Evolutionary conservation across 148 eudicot species (phyloP), one percentile per base, ranked within the genome.

Genomic region (Polygonum maritimum): DNA sequence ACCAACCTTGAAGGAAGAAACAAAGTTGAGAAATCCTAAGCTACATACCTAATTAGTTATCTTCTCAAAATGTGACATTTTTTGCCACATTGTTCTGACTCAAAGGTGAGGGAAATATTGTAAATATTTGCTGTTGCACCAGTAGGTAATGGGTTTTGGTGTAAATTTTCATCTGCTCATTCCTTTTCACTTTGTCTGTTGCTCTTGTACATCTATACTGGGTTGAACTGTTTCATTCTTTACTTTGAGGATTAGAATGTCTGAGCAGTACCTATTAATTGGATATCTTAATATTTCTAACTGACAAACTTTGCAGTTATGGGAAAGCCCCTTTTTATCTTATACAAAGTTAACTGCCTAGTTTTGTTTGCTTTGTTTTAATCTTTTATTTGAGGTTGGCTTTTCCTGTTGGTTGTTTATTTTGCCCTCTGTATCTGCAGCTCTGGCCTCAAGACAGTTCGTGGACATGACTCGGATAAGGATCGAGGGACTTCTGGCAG

Each of bases 401-500:
- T 73, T 47, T 51, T 73, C 21, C 58, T 73, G 38, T 22, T 44
- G 21, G 9, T 16, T 36, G 40, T 5, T 19, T 18, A 39, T 5
- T 19, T 18, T 36, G 35, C 12, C 58, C 8, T 41, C 26, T 54
- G 22, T 72, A 72, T 54, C 40, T 77, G 49, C 96, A 95, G 99
- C 91, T 16, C 96, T 95, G 84, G 91, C 89, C 73, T 90, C 97
- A n/a, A 90, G 99, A 87, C 96, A 95, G 74, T 95, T 83, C 81
- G 92, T 92, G 75, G 99, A 90, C 76, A 95, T 95, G 97, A 82
- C 92, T 76, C 97, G 99, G 76, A 89, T 89, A 40, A 82, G 96
- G 82, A 84, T 95, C 71, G 99, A 95, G 82, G 94, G 97, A 71
- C 91, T 89, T 58, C 96, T 95, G 83, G 96, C 96, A 76, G 99